Conservation (phyloP, 257 asterid species). For the Nicotiana attenuata region DNA sequence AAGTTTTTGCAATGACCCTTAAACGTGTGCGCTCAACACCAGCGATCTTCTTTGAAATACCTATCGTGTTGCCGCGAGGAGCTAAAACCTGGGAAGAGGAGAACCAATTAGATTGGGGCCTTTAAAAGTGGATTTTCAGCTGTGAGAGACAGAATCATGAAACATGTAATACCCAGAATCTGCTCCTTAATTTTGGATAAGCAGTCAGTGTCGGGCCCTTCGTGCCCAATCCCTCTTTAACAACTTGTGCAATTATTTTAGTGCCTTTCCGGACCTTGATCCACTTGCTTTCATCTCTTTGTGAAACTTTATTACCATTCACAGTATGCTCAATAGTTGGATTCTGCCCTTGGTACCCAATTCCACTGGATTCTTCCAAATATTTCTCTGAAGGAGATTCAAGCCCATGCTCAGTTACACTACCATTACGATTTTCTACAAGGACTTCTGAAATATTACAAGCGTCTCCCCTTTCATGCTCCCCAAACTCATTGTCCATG, state of each 20-base stretch:
- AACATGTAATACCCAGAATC: slow-evolving; percentile 79
- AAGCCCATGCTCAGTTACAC: slow-evolving; percentile 33
- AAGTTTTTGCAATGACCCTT: slow-evolving; percentile 76
- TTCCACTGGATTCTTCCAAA: slow-evolving; percentile 31
- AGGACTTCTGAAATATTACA: slow-evolving; percentile 39
- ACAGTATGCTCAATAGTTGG: slow-evolving; percentile 20
- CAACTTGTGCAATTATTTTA: slow-evolving; percentile 87
- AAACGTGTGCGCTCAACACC: slow-evolving; percentile 89
- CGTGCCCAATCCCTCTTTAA: slow-evolving; percentile 92
- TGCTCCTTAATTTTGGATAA: slow-evolving; percentile 86
- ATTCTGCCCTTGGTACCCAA: slow-evolving; percentile 26
- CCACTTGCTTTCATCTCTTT: slow-evolving; percentile 51
- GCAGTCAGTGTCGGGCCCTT: slow-evolving; percentile 94
- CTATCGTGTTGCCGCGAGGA: slow-evolving; percentile 58
- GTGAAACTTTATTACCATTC: slow-evolving; percentile 16
- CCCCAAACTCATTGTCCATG: slow-evolving; percentile 44
- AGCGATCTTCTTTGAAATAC: slow-evolving; percentile 84
- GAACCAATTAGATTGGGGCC: slow-evolving; percentile 17
- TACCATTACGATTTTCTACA: slow-evolving; percentile 57
- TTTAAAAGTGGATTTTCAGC: slow-evolving; percentile 12
- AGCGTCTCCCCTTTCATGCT: slow-evolving; percentile 38
- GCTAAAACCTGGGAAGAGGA: slow-evolving; percentile 57
- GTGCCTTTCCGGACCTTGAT: slow-evolving; percentile 65
- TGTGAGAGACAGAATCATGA: slow-evolving; percentile 21
- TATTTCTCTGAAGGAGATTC: slow-evolving; percentile 34